These are phyloP conservation scores for Pezicula carpinea DNA, from an alignment of 2,329 filamentous ascomycete genomes.

Conservation along the genomic window DNA sequence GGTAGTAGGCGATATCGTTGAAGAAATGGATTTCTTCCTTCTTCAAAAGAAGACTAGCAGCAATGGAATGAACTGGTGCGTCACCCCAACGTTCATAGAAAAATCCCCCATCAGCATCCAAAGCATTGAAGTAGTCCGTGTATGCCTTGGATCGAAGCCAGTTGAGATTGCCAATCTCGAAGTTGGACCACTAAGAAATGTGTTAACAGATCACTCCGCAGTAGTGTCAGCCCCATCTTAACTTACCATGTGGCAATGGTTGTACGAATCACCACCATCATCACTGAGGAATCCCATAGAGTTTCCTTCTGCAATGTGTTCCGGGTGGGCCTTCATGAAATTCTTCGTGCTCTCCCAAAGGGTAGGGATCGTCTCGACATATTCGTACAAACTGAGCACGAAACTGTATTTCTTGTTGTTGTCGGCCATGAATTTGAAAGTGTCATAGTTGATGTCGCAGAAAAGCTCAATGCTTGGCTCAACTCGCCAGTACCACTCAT, in stretches of 20 bases:
- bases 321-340: constrained; percentile 85
- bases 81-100: constrained; percentile 99
- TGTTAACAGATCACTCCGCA: constrained; percentile 23
- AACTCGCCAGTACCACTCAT: constrained; percentile 99
- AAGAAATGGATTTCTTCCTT: constrained; percentile 98
- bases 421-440: constrained; percentile 95
- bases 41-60: constrained; percentile 77
- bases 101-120: constrained; percentile 91
- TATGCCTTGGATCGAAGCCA: constrained; percentile 91
- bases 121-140: constrained; percentile 80
- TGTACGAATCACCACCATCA: constrained; percentile 87
- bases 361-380: constrained; percentile 87
- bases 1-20: constrained; percentile 97
- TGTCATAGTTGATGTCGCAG: constrained; percentile 93
- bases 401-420: constrained; percentile 99
- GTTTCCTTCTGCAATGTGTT: constrained; percentile 81
- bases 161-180: constrained; percentile 89
- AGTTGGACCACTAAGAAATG: constrained; percentile 85
- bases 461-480: constrained; percentile 95
- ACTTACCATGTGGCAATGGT: constrained; percentile 93
- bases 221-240: background rate
- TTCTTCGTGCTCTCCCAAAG: constrained; percentile 94
- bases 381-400: constrained; percentile 91
- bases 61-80: constrained; percentile 97
- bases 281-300: constrained; percentile 89